These are phyloP conservation scores for Quercus tomentella DNA, from an alignment of 331 rosid genomes.

Conservation along the genomic window DNA sequence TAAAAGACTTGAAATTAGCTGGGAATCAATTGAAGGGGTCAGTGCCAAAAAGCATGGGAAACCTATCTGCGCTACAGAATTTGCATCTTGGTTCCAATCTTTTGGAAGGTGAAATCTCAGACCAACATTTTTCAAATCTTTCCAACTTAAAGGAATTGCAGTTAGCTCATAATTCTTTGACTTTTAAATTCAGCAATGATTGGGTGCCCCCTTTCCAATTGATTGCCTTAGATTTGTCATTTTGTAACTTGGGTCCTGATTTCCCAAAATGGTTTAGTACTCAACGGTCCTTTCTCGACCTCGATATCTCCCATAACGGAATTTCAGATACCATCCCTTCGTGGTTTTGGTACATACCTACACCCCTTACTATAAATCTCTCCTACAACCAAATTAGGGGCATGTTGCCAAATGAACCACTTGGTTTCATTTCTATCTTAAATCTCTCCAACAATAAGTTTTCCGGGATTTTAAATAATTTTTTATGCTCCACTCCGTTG, in stretches of 20 bases:
- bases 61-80: rapidly evolving
- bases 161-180: background rate
- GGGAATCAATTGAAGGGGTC: background rate
- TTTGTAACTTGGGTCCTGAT: too few species aligned
- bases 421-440: too few species aligned
- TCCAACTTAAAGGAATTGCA: rapidly evolving
- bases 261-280: too few species aligned
- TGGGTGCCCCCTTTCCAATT: too few species aligned
- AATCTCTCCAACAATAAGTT: background rate
- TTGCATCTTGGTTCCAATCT: too few species aligned
- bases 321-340: slow-evolving; percentile 3
- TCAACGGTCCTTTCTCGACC: rapidly evolving
- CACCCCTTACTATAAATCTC: too few species aligned
- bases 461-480: rapidly evolving
- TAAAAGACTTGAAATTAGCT: rapidly evolving
- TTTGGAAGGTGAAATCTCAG: background rate
- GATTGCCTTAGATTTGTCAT: rapidly evolving
- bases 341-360: slow-evolving; percentile 46
- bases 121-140: background rate
- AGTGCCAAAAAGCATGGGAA: too few species aligned
- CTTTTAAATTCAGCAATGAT: background rate
- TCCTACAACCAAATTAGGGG: slow-evolving; percentile 16
- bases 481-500: too few species aligned
- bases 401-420: background rate
- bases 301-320: slow-evolving; percentile 8